A percentile compares a stretch with the other conserved stretches of the same genome.
These are phyloP conservation scores for Yamagishiella unicocca DNA, from an alignment of 139 green algal species.

Conservation along the genomic window DNA sequence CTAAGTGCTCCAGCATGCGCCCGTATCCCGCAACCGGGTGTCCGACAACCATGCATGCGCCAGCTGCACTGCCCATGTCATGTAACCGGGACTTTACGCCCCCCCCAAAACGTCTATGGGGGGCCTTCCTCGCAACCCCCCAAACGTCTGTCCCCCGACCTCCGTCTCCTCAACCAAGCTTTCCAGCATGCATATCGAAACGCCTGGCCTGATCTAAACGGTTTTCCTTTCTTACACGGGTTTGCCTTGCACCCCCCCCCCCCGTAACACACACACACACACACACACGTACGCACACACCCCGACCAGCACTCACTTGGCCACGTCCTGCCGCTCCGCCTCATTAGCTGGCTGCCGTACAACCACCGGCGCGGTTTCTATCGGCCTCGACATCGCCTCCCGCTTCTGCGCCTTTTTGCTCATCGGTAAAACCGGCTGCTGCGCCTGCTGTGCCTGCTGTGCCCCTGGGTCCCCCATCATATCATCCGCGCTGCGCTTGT, in stretches of 20 bases:
- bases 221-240: neutral
- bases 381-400: neutral
- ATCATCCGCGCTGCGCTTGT: conserved; percentile 20
- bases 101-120: no score
- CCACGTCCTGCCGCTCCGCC: conserved; percentile 61
- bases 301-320: conserved; percentile 28
- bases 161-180: neutral
- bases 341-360: conserved; percentile 52
- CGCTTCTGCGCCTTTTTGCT: conserved; percentile 44
- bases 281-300: neutral
- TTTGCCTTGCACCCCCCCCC: no score
- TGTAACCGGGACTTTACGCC: no score
- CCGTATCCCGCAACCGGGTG: no score
- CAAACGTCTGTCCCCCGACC: neutral
- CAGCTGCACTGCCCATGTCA: no score
- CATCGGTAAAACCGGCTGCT: no score
- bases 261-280: no score
- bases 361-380: conserved; percentile 38
- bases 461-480: neutral
- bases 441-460: neutral
- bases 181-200: neutral
- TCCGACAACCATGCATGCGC: no score
- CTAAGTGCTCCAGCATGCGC: no score
- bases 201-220: neutral
- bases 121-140: no score